Evolutionary conservation across 1,139 yeast species (phyloP).

Genomic region (Lodderomyces orthopsilosis): DNA sequence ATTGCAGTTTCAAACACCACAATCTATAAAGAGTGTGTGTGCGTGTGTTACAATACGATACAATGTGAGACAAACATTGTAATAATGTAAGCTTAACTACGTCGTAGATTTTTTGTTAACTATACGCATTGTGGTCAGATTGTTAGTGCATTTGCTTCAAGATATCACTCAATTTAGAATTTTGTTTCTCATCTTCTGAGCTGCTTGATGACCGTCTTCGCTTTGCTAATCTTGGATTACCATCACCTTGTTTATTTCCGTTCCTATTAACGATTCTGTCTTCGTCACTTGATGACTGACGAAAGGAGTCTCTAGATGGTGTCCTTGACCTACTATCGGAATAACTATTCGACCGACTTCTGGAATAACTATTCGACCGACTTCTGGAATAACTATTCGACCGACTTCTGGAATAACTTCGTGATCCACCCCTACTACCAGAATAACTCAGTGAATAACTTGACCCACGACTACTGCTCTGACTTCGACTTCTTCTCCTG

Average conservation of each 20-base stretch:
- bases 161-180: not conserved
- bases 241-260: not conserved
- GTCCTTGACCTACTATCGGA: slow-evolving; percentile 3
- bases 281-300: not conserved
- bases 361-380: too few relatives aligned
- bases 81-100: too few relatives aligned
- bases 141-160: not conserved
- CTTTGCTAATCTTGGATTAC: not conserved
- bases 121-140: too few relatives aligned
- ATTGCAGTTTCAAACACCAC: not conserved
- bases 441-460: slow-evolving; percentile 1
- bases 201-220: not conserved
- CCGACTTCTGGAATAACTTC: slow-evolving; percentile 11
- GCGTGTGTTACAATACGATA: too few relatives aligned
- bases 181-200: not conserved
- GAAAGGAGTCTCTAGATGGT: not conserved
- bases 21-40: not conserved
- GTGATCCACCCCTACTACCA: not conserved
- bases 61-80: too few relatives aligned
- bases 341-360: too few relatives aligned
- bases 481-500: slow-evolving; percentile 20
- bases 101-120: too few relatives aligned
- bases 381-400: too few relatives aligned
- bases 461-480: slow-evolving; percentile 18
- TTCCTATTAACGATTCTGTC: not conserved